phyloP scores from a whole-genome alignment of 2,329 filamentous ascomycete species.

The Chrysoporthe cubensis region DNA sequence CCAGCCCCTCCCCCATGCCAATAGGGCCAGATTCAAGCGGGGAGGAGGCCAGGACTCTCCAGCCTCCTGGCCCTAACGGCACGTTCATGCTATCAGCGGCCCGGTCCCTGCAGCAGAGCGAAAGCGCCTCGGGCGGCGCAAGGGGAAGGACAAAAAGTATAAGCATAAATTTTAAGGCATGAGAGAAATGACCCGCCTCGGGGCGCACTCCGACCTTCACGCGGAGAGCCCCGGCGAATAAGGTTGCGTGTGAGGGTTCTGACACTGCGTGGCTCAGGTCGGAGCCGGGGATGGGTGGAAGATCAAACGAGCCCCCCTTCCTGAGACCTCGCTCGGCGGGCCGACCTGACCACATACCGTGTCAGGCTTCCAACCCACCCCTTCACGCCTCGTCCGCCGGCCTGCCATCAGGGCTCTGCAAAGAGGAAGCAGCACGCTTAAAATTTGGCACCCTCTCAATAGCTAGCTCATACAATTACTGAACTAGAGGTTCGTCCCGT shows the following conservation, averaged over 20 bases:
- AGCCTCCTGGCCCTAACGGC: not conserved
- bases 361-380: not conserved
- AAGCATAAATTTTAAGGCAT: constrained; percentile 23
- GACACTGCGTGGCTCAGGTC: constrained; percentile 6
- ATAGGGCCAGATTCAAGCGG: too few species aligned
- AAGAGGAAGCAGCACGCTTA: too few species aligned
- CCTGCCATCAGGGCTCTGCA: too few species aligned
- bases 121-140: not conserved
- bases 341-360: not conserved
- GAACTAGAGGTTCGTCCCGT: too few species aligned
- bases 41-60: too few species aligned
- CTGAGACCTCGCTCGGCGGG: not conserved
- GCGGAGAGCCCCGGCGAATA: constrained; percentile 1
- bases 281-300: constrained; percentile 5
- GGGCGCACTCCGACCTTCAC: not conserved
- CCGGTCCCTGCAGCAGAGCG: constrained; percentile 2
- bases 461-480: too few species aligned
- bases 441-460: too few species aligned
- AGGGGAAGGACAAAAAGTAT: not conserved
- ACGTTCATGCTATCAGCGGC: not conserved
- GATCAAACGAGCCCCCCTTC: constrained; percentile 24
- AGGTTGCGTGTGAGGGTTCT: not conserved
- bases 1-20: too few species aligned
- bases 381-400: not conserved
- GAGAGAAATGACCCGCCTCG: constrained; percentile 12